phyloP scores from a whole-genome alignment of 176 grass and related monocot species.

The Triticum aestivum region DNA sequence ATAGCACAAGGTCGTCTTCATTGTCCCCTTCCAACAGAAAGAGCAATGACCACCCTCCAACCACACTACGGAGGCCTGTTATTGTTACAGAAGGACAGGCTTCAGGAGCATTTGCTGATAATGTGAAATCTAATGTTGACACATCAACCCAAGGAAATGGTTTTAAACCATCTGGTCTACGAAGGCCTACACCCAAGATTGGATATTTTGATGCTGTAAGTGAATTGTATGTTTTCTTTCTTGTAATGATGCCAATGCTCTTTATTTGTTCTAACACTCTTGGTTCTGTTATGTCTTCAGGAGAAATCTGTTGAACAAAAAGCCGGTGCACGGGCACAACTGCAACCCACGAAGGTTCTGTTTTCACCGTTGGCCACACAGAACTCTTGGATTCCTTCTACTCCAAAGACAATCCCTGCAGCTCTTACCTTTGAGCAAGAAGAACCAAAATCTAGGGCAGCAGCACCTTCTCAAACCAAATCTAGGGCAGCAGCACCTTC shows the following conservation, averaged over 20 bases:
- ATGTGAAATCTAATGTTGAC: neutral
- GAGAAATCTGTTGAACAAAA: constrained; percentile 52
- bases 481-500: neutral
- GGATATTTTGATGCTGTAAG: constrained; percentile 90
- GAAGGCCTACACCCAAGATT: constrained; percentile 68
- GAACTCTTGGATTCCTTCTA: constrained; percentile 9
- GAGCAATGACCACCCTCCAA: constrained; percentile 18
- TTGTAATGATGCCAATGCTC: neutral
- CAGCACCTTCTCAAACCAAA: constrained; percentile 19
- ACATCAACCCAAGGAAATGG: constrained; percentile 28
- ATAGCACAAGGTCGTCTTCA: constrained; percentile 33
- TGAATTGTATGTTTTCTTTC: constrained; percentile 8
- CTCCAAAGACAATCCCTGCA: neutral
- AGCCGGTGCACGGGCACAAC: constrained; percentile 3
- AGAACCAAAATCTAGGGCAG: neutral
- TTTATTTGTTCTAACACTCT: constrained; percentile 27
- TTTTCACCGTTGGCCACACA: constrained; percentile 6
- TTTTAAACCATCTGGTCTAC: constrained; percentile 67
- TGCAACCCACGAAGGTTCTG: constrained; percentile 22
- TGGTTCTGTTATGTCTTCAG: constrained; percentile 27
- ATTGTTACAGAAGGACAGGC: neutral
- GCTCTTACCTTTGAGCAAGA: neutral
- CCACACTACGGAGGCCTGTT: constrained; percentile 13
- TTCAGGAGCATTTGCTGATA: constrained; percentile 12
- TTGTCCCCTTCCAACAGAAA: constrained; percentile 41